Base-by-base conservation (phyloP, 2,329 filamentous ascomycete genomes). In the Aspergillus caelatus region DNA sequence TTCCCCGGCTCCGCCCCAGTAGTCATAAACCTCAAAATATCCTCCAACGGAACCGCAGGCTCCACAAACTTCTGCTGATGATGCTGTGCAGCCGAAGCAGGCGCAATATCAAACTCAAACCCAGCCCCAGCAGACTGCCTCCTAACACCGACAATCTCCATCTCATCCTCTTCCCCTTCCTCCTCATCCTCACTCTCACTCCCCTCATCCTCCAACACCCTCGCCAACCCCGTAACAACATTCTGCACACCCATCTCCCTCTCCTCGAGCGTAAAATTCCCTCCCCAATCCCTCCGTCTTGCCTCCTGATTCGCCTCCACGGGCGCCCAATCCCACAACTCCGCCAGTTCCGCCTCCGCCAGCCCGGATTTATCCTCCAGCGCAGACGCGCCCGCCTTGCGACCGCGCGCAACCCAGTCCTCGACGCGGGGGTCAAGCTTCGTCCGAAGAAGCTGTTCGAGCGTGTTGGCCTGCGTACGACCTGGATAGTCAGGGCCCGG, bases 371-470 rank as follows among this genome's bases (percentile, higher is more conserved):
- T 65, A 32, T 59, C 67, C 61, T 67, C 46, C 32, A 50, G 19
- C 36, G 12, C 57, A 67, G 23, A 55, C 19, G 14, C 46, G 16
- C 59, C 64, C 62, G 39, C 55, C 61, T 56, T 58, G 66, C 86
- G 85, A 1, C 88, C 90, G 58, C 88, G 81, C 26, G 88, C 85
- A 30, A 94, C 88, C 79, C 90, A 89, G 62, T 89, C 87, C 74
- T 94, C 91, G 21, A 93, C 88, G 28, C 87, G 84, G 0, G 92
- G 91, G 68, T 95, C 92, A 56, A 93, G 84, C 75, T 95, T 95
- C 79, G 95, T 96, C 45, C 92, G 89, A 36, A 96, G 82, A 2
- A 96, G 82, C 70, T 90, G 86, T 30, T 86, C 83, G 1, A 94
- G 83, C 4, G 92, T 83, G 56, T 74, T 72, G 1, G 75, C 79